These are phyloP conservation scores for Phyllosticta ampelicida DNA, from an alignment of 2,329 filamentous ascomycete species.

Conservation along the genomic window DNA sequence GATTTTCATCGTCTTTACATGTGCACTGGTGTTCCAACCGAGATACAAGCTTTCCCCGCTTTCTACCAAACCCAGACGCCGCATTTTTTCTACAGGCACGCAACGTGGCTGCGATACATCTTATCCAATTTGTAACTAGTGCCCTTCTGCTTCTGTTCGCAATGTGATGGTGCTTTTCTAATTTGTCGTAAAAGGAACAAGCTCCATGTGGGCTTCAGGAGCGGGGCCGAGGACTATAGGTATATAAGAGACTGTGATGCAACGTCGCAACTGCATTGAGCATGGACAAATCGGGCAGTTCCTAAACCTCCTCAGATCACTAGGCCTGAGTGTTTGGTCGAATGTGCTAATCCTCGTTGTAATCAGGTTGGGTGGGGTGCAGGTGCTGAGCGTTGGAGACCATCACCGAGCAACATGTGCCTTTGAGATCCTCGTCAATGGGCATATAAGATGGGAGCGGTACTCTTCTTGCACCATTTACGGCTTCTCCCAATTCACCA, in stretches of 20 bases:
- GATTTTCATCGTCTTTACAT: background rate
- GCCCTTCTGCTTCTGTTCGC: background rate
- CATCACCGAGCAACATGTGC: background rate
- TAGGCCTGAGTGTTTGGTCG: background rate
- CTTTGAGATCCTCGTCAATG: background rate
- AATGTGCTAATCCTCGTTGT: background rate
- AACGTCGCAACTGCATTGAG: background rate
- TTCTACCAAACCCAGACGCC: background rate
- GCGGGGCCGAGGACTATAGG: background rate
- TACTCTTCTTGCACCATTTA: background rate
- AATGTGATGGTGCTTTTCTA: background rate
- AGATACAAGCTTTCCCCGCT: slow-evolving; percentile 1
- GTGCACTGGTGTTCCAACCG: background rate
- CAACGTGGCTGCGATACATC: background rate
- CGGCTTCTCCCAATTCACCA: background rate
- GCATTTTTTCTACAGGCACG: background rate
- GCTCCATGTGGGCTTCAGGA: background rate
- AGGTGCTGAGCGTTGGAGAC: background rate
- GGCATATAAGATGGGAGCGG: background rate
- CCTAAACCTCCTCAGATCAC: background rate
- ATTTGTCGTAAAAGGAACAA: background rate
- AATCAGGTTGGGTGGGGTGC: background rate
- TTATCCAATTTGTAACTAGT: background rate
- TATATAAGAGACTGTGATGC: background rate
- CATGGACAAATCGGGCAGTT: background rate